phyloP scores from a whole-genome alignment of 2,329 filamentous ascomycete species.

The Orbilia javanica region DNA sequence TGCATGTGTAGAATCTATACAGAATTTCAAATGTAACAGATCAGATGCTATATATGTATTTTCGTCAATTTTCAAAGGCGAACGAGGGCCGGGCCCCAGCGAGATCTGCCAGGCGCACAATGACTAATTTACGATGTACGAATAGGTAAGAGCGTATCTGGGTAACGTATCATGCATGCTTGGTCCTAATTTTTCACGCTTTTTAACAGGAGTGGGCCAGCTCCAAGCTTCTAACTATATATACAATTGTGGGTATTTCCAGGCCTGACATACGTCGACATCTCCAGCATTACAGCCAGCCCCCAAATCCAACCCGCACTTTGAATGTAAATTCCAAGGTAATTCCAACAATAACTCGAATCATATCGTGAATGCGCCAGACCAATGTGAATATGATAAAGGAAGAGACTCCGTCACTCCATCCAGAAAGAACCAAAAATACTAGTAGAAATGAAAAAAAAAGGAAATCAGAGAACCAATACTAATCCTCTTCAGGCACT shows the following conservation, averaged over 20 bases:
- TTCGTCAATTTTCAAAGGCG: neutral
- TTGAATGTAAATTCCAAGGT: neutral
- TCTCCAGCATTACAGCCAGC: neutral
- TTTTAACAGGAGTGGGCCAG: neutral
- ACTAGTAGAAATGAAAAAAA: neutral
- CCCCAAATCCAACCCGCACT: neutral
- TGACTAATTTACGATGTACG: neutral
- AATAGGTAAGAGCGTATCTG: neutral
- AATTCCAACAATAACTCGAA: neutral
- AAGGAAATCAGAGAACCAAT: neutral
- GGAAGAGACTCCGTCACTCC: slow-evolving; percentile 16
- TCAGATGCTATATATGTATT: too few relatives aligned
- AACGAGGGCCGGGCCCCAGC: too few relatives aligned
- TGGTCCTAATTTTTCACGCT: neutral
- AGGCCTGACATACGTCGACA: neutral
- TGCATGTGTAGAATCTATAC: neutral
- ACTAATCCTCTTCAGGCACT: neutral
- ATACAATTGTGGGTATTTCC: slow-evolving; percentile 23
- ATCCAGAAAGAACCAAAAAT: slow-evolving; percentile 8
- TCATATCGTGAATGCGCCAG: slow-evolving; percentile 8
- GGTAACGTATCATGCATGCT: neutral
- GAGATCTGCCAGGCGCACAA: neutral
- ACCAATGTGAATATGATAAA: slow-evolving; percentile 14
- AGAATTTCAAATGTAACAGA: neutral
- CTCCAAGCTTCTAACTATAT: slow-evolving; percentile 5